These are phyloP conservation scores for Spathaspora hagerdaliae DNA, from an alignment of 805 yeast species.

Conservation along the genomic window DNA sequence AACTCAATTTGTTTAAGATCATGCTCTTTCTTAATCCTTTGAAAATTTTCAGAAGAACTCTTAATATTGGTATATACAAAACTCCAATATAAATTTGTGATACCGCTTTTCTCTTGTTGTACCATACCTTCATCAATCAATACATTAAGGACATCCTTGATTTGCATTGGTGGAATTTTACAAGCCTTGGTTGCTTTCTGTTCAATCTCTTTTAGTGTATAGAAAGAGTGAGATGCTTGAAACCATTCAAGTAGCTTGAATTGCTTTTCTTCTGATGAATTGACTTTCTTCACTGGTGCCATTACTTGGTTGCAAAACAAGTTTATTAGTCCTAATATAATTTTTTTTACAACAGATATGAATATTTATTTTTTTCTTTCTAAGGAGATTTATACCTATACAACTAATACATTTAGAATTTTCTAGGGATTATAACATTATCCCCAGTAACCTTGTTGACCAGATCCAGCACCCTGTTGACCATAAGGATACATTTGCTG, in stretches of 20 bases:
- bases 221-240: constrained; percentile 21
- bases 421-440: not conserved
- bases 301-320: not conserved
- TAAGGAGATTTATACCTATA: no score
- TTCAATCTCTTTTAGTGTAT: constrained; percentile 51
- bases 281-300: constrained; percentile 1
- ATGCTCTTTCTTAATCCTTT: constrained; percentile 8
- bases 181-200: constrained; percentile 39
- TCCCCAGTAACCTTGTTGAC: constrained; percentile 1
- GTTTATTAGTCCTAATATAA: no score
- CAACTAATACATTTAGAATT: no score
- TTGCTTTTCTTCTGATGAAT: constrained; percentile 2
- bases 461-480: constrained; percentile 3
- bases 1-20: not conserved
- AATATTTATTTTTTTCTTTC: no score
- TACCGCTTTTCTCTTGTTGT: constrained; percentile 53
- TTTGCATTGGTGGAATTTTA: constrained; percentile 51
- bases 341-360: no score
- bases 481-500: constrained; percentile 7
- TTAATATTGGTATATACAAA: constrained; percentile 21
- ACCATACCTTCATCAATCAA: constrained; percentile 49
- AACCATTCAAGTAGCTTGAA: constrained; percentile 1
- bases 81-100: constrained; percentile 49
- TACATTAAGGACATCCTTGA: constrained; percentile 45
- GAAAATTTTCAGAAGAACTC: not conserved